Conservation (phyloP, 2,329 filamentous ascomycete genomes). For the Hypoxylon sp. region DNA sequence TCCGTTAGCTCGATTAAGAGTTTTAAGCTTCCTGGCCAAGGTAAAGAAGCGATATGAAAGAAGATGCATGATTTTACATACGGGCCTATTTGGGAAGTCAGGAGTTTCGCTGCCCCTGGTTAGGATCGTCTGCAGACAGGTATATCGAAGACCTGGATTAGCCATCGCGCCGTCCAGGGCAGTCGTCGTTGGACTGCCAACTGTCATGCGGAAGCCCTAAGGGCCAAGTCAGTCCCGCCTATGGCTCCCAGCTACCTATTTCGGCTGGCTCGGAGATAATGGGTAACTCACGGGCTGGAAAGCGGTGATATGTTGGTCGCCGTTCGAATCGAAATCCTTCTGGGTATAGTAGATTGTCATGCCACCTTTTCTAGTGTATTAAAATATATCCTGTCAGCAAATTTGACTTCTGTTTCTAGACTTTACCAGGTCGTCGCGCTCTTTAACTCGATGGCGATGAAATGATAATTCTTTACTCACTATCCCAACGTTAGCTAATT, state of each 20-base stretch:
- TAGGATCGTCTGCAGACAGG: constrained; percentile 55
- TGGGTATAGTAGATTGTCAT: constrained; percentile 55
- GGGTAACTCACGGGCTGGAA: constrained; percentile 57
- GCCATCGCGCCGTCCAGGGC: constrained; percentile 44
- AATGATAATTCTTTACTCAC: no score
- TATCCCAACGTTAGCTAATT: no score
- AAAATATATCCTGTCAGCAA: constrained; percentile 50
- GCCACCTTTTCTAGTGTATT: constrained; percentile 50
- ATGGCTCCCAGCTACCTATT: constrained; percentile 4
- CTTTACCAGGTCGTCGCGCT: no score
- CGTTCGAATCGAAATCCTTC: constrained; percentile 48
- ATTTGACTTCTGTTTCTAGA: background rate
- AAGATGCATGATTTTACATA: background rate
- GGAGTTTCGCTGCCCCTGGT: constrained; percentile 57
- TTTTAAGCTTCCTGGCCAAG: background rate
- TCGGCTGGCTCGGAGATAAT: background rate
- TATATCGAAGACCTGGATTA: constrained; percentile 56
- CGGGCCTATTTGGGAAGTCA: constrained; percentile 55
- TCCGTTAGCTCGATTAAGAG: background rate
- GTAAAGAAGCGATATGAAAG: background rate
- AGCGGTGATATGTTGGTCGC: constrained; percentile 59
- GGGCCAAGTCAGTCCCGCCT: constrained; percentile 1
- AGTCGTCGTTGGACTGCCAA: constrained; percentile 51
- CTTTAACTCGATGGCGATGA: no score
- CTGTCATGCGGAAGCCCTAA: constrained; percentile 61